phyloP scores from a whole-genome alignment of 805 yeast species.

The Ogataea paraovalis region DNA sequence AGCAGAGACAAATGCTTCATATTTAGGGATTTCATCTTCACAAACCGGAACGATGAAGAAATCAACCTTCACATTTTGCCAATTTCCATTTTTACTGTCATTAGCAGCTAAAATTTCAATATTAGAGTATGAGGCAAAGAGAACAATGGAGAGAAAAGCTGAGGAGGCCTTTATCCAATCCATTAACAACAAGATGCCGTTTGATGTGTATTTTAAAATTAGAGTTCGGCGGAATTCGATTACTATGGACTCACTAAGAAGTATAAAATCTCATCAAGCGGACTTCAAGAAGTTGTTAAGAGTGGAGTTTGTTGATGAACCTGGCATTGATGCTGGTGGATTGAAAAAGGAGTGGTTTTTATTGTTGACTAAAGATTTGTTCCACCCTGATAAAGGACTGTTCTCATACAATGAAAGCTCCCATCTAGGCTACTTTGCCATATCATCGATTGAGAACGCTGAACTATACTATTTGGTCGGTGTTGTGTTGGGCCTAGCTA shows the following conservation, averaged over 20 bases:
- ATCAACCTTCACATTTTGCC: constrained; percentile 59
- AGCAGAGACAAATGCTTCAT: constrained; percentile 24
- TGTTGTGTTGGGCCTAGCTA: constrained; percentile 81
- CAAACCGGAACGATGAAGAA: constrained; percentile 21
- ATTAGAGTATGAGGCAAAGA: constrained; percentile 74
- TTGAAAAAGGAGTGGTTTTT: constrained; percentile 91
- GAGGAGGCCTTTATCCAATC: constrained; percentile 85
- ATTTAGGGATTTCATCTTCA: constrained; percentile 34
- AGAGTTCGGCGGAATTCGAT: constrained; percentile 64
- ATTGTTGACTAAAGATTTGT: constrained; percentile 63
- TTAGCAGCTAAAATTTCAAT: constrained; percentile 79
- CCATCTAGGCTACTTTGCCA: constrained; percentile 69
- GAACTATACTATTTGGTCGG: constrained; percentile 78
- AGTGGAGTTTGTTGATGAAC: constrained; percentile 81
- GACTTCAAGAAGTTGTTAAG: constrained; percentile 72
- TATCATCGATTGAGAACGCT: constrained; percentile 38
- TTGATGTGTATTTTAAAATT: constrained; percentile 67
- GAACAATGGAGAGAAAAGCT: constrained; percentile 81
- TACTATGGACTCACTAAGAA: constrained; percentile 69
- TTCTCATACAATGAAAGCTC: constrained; percentile 67
- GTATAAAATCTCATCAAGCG: constrained; percentile 48
- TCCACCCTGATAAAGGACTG: constrained; percentile 65
- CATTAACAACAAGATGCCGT: constrained; percentile 52
- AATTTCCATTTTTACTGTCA: constrained; percentile 77
- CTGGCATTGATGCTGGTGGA: constrained; percentile 96